Evolutionary conservation across 345 rosid genomes (phyloP), one percentile per base, ranked within the genome.

Genomic region (Rhodomyrtus tomentosa): DNA sequence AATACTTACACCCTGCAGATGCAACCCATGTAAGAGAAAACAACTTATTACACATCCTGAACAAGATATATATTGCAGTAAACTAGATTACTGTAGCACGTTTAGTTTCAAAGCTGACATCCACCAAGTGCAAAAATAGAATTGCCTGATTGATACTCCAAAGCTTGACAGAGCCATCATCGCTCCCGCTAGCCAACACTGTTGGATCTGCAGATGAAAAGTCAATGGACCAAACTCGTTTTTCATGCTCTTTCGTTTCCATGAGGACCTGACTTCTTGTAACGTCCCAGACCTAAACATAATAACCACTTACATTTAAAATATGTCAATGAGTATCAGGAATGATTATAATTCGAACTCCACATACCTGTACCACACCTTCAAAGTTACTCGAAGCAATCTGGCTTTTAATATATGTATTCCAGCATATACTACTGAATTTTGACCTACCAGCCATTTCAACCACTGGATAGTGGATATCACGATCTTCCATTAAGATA

Each of bases 131-230:
- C 90, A 92, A 95, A 92, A 92, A 56, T 92, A 92, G 90, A 93
- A 93, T 95, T 97, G 98, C 99, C 98, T 97, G 99, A 95, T 97
- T 95, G 98, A 97, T 95, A 90, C 94, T 97, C 99, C 99, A 97
- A 84, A 95, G 98, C 96, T 95, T 97, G 85, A 97, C 95, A 50
- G 96, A 92, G 86, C 98, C 90, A 89, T 97, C 99, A 81, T 97
- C 99, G 38, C 99, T 95, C 87, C 99, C 99, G 14, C 99, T 97
- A 55, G 99, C 99, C 88, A 97, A 84, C 90, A 95, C 84, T 27
- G 98, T 97, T n/a, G 98, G 99, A 84, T 95, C 95, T 85, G 94
- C 96, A 83, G 95, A 89, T 81, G 99, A 93, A 52, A 94, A 93
- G 88, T 95, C 98, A 11, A 97, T 90, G 79, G 99, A 95, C 99